Base-by-base conservation (phyloP, 768 basidiomycete species). In the Collybia sp. region DNA sequence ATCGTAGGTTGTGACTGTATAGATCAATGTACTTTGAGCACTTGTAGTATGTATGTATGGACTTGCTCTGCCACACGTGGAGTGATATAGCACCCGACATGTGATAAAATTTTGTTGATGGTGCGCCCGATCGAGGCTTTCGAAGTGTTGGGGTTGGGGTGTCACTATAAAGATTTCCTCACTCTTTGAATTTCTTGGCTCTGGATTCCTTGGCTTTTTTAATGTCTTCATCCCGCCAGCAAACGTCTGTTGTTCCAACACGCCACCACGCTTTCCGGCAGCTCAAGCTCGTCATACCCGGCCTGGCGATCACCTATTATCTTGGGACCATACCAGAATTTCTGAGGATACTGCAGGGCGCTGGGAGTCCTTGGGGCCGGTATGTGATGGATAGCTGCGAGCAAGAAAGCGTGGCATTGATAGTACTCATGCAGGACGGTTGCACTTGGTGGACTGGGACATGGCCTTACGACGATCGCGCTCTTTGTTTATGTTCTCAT, bases 221-320 rank as follows among this genome's bases (percentile, higher is more conserved):
- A 3, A 25, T 25, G 25, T 25, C 25, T 8, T 25, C 25, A 25
- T 25, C 25, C 4, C 25, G 25, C 25, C 25, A 25, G 25, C 25
- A 25, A 25, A 25, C 25, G 8, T 25, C 25, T 25, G 8, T 25
- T 25, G 25, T 25, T 8, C 25, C 31, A 3, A 31, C 55, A 48
- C 47, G 47, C 31, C 54, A 67, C 46, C 82, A 88, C 60, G 77
- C 80, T 1, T 58, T 78, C 46, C 73, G 76, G 42, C 87, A 88
- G 67, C 75, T 89, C 58, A 86, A 88, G 58, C 81, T 88, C 45
- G 77, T 88, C 39, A 56, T 88, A 10, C 86, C 88, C n/a, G 87
- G 88, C 10, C 80, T 70, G 1, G 56, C 65, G 34, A 52, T 82
- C 56, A 86, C 85, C 2, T 82, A 80, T 59, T 77, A 77, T 56